Evolutionary conservation across 73 alveolate species (phyloP).

Genomic region (Effrenium voratum): DNA sequence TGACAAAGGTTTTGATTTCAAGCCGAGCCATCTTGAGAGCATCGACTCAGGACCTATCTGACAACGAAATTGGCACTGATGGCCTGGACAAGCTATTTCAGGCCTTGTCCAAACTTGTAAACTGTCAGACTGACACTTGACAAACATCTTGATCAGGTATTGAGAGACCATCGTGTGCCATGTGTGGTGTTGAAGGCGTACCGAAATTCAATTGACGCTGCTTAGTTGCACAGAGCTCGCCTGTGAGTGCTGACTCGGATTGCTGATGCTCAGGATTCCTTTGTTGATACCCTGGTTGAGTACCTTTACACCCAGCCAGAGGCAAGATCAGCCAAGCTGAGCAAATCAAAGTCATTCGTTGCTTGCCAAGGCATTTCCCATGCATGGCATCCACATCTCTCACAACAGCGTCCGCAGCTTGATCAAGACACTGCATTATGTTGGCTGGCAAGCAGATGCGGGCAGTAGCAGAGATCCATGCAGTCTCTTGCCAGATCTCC

Average conservation of each 20-base stretch:
- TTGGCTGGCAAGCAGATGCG: background rate
- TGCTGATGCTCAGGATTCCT: constrained; percentile 21
- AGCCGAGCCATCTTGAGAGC: no score
- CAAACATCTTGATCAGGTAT: constrained; percentile 5
- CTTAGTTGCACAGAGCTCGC: background rate
- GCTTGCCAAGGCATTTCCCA: constrained; percentile 56
- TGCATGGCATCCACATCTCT: constrained; percentile 92
- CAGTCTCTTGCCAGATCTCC: constrained; percentile 30
- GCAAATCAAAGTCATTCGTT: background rate
- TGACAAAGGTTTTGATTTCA: no score
- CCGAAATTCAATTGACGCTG: constrained; percentile 1
- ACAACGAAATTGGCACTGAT: constrained; percentile 75
- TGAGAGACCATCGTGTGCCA: constrained; percentile 86
- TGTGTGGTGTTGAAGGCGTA: constrained; percentile 87
- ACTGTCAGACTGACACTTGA: background rate
- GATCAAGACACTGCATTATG: background rate
- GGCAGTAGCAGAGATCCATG: background rate
- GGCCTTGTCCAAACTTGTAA: background rate
- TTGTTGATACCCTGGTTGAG: constrained; percentile 87
- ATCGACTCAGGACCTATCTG: constrained; percentile 69
- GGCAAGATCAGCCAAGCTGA: background rate
- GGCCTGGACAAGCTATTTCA: constrained; percentile 69
- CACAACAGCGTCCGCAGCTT: constrained; percentile 45
- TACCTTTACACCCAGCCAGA: constrained; percentile 88
- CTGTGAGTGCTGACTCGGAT: no score